phyloP scores from a whole-genome alignment of 2,329 filamentous ascomycete species.

The Aspergillus niger region DNA sequence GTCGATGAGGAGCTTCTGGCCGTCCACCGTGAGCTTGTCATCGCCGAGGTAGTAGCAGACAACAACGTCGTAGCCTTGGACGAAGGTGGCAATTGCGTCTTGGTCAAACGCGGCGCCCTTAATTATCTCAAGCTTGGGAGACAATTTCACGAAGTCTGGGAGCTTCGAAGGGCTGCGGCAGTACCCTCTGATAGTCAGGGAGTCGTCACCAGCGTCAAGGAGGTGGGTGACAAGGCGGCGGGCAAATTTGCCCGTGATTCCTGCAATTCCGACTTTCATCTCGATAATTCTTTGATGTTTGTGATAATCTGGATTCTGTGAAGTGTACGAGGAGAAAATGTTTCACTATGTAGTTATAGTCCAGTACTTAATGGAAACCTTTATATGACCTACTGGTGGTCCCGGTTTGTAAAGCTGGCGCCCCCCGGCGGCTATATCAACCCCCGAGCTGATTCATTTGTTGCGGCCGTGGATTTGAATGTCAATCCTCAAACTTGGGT shows the following conservation, averaged over 20 bases:
- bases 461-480: too few relatives aligned
- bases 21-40: conserved; percentile 43
- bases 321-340: too few relatives aligned
- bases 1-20: conserved; percentile 47
- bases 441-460: too few relatives aligned
- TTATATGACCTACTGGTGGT: too few relatives aligned
- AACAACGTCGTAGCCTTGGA: conserved; percentile 36
- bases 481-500: too few relatives aligned
- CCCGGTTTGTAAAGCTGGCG: too few relatives aligned
- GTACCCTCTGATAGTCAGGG: conserved; percentile 29
- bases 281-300: conserved; percentile 18
- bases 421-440: too few relatives aligned
- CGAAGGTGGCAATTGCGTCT: conserved; percentile 29
- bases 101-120: conserved; percentile 30
- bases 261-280: conserved; percentile 32
- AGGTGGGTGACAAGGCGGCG: conserved; percentile 31
- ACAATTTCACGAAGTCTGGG: conserved; percentile 16
- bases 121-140: conserved; percentile 19
- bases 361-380: too few relatives aligned
- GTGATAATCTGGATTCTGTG: too few relatives aligned
- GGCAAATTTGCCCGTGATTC: conserved; percentile 39
- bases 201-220: conserved; percentile 24
- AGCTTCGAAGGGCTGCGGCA: conserved; percentile 33
- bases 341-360: too few relatives aligned
- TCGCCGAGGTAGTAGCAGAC: conserved; percentile 47